Conservation (phyloP, 2,329 filamentous ascomycete species). For the Sclerotinia subarctica region DNA sequence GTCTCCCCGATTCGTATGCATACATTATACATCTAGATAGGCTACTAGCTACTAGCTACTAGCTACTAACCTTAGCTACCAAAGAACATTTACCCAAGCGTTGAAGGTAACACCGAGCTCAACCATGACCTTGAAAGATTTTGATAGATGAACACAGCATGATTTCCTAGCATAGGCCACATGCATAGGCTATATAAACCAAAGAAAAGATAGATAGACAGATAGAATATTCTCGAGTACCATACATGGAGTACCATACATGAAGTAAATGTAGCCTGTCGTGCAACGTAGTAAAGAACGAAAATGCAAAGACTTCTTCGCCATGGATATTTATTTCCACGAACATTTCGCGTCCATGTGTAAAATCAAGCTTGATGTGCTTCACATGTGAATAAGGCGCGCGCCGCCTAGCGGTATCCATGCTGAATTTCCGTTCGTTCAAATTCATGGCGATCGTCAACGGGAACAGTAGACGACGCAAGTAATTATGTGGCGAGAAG, state of each 20-base stretch:
- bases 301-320: constrained; percentile 15
- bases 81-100: not conserved
- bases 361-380: constrained; percentile 6
- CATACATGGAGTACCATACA: constrained; percentile 3
- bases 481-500: not conserved
- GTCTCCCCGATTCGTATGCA: constrained; percentile 8
- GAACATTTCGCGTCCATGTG: constrained; percentile 8
- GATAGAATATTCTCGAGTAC: constrained; percentile 9
- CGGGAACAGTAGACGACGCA: not conserved
- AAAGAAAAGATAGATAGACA: not conserved
- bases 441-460: not conserved
- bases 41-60: no score
- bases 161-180: not conserved
- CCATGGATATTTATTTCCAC: not conserved
- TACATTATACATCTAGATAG: not conserved
- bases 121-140: not conserved
- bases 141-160: constrained; percentile 13
- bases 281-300: constrained; percentile 14
- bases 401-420: no score
- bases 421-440: not conserved
- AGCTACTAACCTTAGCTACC: no score
- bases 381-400: not conserved
- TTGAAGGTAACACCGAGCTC: not conserved
- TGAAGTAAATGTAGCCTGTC: not conserved
- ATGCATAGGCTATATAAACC: not conserved